Evolutionary conservation across 768 basidiomycete genomes (phyloP), one percentile per base, ranked within the genome.

Genomic region (Leccinum fibrillosum): DNA sequence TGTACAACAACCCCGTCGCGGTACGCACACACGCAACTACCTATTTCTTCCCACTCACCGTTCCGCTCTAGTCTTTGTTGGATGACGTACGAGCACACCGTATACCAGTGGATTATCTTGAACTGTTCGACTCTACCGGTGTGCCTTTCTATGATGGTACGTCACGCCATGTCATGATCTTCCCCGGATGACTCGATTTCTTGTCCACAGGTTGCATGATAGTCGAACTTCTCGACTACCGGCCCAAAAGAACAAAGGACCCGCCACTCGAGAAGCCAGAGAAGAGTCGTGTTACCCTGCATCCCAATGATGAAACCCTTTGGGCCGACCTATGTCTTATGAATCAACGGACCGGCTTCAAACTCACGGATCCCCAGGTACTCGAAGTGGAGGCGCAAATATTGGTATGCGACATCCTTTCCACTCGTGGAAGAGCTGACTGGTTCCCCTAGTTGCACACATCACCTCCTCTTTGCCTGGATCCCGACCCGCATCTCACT

Each of bases 101-200:
- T 49, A 92, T 94, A 78, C 92, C 92, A 12, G 85, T 88, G 30
- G 92, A 94, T 74, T 92, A 90, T 69, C 77, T 92, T 12, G 89
- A 92, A 59, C 73, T 92, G 28, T 92, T 94, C 64, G 88, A 94
- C 60, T 74, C 80, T 21, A 83, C 85, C 4, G 79, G 78, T 56
- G 80, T 91, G 4, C 89, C 89, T 21, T 94, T 91, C 72, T 94
- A 92, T 70, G 89, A 93, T 69, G 92, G 91, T 90, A 58, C 26
- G 79, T 75, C 52, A 48, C 23, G 39, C 44, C 26, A 21, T 47
- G 21, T n/a, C 47, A 50, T 25, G 32, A 32, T 60, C 26, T 23
- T 53, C n/a, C 35, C 42, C 15, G n/a, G 17, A 50, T 26, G 52
- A 58, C 45, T 58, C 28, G 42, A 25, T 39, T 53, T 39, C 44